These are phyloP conservation scores for Linnemannia hyalina DNA, from an alignment of 192 early-diverging fungal species.

Conservation along the genomic window DNA sequence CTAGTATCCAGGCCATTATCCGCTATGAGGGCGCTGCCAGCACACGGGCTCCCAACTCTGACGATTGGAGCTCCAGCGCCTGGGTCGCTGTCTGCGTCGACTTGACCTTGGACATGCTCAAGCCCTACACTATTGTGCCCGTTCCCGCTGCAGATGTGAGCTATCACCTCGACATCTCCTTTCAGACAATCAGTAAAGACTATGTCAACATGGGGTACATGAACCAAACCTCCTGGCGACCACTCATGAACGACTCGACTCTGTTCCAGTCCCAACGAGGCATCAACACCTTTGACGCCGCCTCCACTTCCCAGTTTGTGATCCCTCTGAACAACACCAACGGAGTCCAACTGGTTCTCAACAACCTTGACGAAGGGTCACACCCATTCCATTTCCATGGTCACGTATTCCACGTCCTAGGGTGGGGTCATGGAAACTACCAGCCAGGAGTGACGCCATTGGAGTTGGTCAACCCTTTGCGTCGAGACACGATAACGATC, in stretches of 20 bases:
- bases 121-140: slow-evolving; percentile 17
- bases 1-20: slow-evolving; percentile 39
- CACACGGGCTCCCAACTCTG: slow-evolving; percentile 19
- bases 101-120: slow-evolving; percentile 31
- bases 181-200: slow-evolving; percentile 12
- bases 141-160: slow-evolving; percentile 11
- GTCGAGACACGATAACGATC: slow-evolving; percentile 51
- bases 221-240: slow-evolving; percentile 41
- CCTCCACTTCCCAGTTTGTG: slow-evolving; percentile 1
- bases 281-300: slow-evolving; percentile 9
- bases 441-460: slow-evolving; percentile 6
- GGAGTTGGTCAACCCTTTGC: slow-evolving; percentile 37
- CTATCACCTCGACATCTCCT: slow-evolving; percentile 9
- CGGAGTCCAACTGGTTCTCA: slow-evolving; percentile 36
- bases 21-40: slow-evolving; percentile 56
- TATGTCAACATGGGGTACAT: slow-evolving; percentile 32
- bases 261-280: slow-evolving; percentile 30
- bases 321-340: slow-evolving; percentile 19
- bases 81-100: slow-evolving; percentile 32
- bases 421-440: slow-evolving; percentile 39
- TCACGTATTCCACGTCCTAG: slow-evolving; percentile 55
- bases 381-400: slow-evolving; percentile 61
- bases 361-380: slow-evolving; percentile 42
- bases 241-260: slow-evolving; percentile 31
- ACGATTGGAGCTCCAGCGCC: slow-evolving; percentile 21